Conservation (phyloP, 1,284 basidiomycete species). For the Sporisorium scitamineum region DNA sequence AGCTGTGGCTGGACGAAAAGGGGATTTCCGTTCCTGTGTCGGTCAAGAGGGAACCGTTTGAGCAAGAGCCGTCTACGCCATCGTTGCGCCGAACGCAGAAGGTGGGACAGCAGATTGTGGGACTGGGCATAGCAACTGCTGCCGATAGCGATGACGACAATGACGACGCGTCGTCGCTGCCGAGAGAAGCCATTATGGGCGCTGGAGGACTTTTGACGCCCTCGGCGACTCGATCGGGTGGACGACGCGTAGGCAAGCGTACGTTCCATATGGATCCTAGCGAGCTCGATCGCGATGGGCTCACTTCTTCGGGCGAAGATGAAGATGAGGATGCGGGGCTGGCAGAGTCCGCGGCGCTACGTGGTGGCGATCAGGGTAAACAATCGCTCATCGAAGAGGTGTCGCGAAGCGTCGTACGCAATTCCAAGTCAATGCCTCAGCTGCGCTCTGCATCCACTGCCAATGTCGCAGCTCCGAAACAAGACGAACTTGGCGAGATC, state of each 20-base stretch:
- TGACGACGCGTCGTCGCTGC: conserved; percentile 77
- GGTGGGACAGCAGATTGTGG: background rate
- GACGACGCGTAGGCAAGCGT: conserved; percentile 31
- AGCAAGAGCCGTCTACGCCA: conserved; percentile 18
- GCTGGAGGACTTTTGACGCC: conserved; percentile 42
- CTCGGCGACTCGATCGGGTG: conserved; percentile 39
- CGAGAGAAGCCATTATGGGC: conserved; percentile 78
- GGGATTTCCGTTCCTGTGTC: conserved; percentile 23
- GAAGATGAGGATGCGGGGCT: conserved; percentile 18
- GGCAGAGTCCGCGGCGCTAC: background rate
- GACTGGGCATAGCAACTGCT: conserved; percentile 17
- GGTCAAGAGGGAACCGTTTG: background rate
- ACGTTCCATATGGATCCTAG: conserved; percentile 41
- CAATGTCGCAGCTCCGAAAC: no score
- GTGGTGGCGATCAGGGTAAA: conserved; percentile 4
- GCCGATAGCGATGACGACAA: conserved; percentile 84
- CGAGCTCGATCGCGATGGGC: conserved; percentile 26
- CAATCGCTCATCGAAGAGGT: conserved; percentile 39
- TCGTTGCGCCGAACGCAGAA: conserved; percentile 6
- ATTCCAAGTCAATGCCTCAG: conserved; percentile 20
- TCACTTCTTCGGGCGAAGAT: conserved; percentile 22
- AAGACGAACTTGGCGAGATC: conserved; percentile 8
- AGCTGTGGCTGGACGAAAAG: conserved; percentile 48
- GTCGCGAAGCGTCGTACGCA: conserved; percentile 14
- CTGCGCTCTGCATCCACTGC: background rate